Evolutionary conservation across 2,329 filamentous ascomycete genomes (phyloP).

Genomic region (Pezizomycotina sp.): DNA sequence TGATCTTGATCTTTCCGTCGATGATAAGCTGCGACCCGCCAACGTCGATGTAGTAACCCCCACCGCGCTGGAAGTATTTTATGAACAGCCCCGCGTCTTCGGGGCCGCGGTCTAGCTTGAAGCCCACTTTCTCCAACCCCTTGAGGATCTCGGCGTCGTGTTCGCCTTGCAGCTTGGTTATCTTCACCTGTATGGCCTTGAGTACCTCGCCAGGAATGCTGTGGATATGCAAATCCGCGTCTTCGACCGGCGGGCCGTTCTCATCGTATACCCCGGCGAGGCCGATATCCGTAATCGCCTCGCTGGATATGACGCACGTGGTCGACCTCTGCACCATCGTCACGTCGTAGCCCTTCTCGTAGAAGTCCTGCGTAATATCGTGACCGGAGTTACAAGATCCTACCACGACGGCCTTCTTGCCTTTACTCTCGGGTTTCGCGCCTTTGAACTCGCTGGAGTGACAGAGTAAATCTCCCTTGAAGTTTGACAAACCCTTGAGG

Average conservation of each 20-base stretch:
- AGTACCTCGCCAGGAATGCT: slow-evolving; percentile 42
- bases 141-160: slow-evolving; percentile 30
- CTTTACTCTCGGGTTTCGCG: slow-evolving; percentile 31
- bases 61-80: slow-evolving; percentile 49
- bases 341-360: slow-evolving; percentile 44
- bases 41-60: slow-evolving; percentile 56
- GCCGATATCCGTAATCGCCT: too few species aligned
- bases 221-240: slow-evolving; percentile 46
- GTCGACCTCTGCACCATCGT: slow-evolving; percentile 54
- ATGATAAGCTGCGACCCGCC: slow-evolving; percentile 45
- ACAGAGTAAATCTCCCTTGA: slow-evolving; percentile 42
- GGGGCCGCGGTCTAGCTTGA: slow-evolving; percentile 43
- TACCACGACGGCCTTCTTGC: slow-evolving; percentile 47
- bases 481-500: slow-evolving; percentile 37
- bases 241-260: slow-evolving; percentile 43
- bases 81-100: slow-evolving; percentile 41
- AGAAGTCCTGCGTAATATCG: slow-evolving; percentile 52
- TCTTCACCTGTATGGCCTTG: slow-evolving; percentile 41
- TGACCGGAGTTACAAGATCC: slow-evolving; percentile 54
- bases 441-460: slow-evolving; percentile 47
- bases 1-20: slow-evolving; percentile 47
- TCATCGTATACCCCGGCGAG: slow-evolving; percentile 36
- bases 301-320: slow-evolving; percentile 46
- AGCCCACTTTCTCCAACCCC: slow-evolving; percentile 40
- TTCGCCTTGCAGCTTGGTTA: slow-evolving; percentile 29